Evolutionary conservation across 208 protist species (phyloP), one percentile per base, ranked within the genome.

Genomic region (Pavlovales sp.): DNA sequence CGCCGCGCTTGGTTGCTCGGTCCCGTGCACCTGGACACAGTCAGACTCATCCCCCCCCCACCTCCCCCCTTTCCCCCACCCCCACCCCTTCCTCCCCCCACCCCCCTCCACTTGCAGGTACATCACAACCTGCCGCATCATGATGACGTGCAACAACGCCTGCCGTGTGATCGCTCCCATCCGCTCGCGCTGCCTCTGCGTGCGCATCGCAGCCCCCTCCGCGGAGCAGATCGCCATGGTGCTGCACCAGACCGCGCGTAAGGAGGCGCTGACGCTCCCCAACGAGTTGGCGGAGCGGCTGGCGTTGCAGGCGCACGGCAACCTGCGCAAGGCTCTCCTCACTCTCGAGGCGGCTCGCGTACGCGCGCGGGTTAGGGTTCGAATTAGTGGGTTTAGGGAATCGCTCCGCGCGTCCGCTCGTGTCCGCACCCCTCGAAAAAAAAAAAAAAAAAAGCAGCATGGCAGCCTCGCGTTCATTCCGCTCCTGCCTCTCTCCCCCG

Each of bases 81-180:
- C n/a, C n/a, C n/a, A n/a, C n/a, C n/a, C n/a, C n/a, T n/a, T n/a
- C n/a, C n/a, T n/a, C n/a, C n/a, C n/a, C n/a, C n/a, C n/a, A n/a
- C n/a, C n/a, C n/a, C n/a, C n/a, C n/a, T n/a, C n/a, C n/a, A n/a
- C n/a, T n/a, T n/a, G 57, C 57, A 71, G 57, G 57, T 99, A 99
- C 95, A 96, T 97, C 83, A 90, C 92, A 32, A 98, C 95, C 0
- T 99, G 98, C 92, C 94, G 99, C 1, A 90, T 99, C 14, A 95
- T 99, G 26, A 93, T 99, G 20, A 93, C 95, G 79, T 98, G 96
- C 92, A 98, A 95, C 84, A 94, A 91, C 37, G 97, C 96, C 26
- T 96, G 93, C 34, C 71, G 93, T 80, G 94, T 99, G 22, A 98
- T 99, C 71, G 94, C 97, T 11, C 98, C 99, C 39, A 94, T 99